phyloP scores from a whole-genome alignment of 108 stramenopile species.

The Hondaea fermentalgiana region DNA sequence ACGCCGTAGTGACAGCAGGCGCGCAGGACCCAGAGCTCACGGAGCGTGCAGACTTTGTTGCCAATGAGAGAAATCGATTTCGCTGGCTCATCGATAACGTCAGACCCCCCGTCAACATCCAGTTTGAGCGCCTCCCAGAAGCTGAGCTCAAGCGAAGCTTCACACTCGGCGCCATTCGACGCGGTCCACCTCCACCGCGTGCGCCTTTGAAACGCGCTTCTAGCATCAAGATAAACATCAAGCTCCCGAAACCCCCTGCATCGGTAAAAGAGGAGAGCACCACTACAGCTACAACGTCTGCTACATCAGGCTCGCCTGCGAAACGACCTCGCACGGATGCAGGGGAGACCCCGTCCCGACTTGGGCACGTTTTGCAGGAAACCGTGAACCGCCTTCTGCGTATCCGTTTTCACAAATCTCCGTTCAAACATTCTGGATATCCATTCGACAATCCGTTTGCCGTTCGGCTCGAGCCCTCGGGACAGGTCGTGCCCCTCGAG shows the following conservation, averaged over 20 bases:
- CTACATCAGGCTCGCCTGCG: neutral
- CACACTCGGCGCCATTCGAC: neutral
- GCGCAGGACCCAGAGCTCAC: neutral
- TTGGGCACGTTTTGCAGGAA: neutral
- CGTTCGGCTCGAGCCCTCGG: neutral
- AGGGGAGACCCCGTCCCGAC: neutral
- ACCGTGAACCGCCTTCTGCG: neutral
- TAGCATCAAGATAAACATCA: neutral
- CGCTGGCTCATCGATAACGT: conserved; percentile 8
- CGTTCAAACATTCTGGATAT: neutral
- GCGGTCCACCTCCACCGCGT: neutral
- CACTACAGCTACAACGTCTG: too few relatives aligned
- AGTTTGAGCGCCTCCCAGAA: neutral
- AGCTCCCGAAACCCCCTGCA: neutral
- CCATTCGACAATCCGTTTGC: conserved; percentile 11
- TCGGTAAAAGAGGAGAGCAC: neutral
- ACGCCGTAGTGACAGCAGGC: neutral
- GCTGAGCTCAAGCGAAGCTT: neutral
- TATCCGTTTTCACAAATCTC: neutral
- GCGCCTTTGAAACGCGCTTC: neutral
- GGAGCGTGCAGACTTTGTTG: neutral
- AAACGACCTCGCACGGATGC: neutral
- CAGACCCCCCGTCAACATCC: neutral
- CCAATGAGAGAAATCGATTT: neutral
- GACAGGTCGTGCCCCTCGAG: neutral